Percentiles rank a stretch among this genome's conserved stretches.
Conservation (phyloP, 768 basidiomycete species). For the Gelatoporia subvermispora region DNA sequence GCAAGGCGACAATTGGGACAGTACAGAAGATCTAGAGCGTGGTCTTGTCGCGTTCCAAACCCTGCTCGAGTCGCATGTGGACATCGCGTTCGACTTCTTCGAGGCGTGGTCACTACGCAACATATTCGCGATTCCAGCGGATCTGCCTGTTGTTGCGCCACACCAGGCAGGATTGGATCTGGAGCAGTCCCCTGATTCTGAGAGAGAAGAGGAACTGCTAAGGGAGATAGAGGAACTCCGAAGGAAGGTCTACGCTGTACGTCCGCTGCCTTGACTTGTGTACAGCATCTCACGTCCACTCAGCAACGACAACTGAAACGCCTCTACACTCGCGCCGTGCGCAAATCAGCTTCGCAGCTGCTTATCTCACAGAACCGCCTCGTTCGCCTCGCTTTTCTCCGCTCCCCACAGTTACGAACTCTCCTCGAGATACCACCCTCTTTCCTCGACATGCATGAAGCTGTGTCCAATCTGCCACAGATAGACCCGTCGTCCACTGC, state of each 20-base stretch:
- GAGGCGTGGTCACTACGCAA: slow-evolving; percentile 88
- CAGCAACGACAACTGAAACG: slow-evolving; percentile 68
- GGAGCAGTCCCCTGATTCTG: slow-evolving; percentile 50
- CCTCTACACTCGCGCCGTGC: slow-evolving; percentile 49
- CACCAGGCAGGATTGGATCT: slow-evolving; percentile 75
- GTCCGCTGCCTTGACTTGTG: slow-evolving; percentile 23
- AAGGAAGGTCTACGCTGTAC: slow-evolving; percentile 62
- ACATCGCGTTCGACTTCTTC: slow-evolving; percentile 88
- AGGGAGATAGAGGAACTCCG: slow-evolving; percentile 67
- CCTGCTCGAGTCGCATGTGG: slow-evolving; percentile 80
- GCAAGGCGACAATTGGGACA: slow-evolving; percentile 46
- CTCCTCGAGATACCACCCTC: slow-evolving; percentile 37
- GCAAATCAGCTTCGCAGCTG: slow-evolving; percentile 40
- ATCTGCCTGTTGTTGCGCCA: slow-evolving; percentile 66
- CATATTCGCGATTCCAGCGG: slow-evolving; percentile 72
- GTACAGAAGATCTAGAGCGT: slow-evolving; percentile 67
- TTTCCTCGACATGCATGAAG: slow-evolving; percentile 40
- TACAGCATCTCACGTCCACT: slow-evolving; percentile 1
- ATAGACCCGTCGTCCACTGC: slow-evolving; percentile 15
- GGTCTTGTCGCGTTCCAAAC: slow-evolving; percentile 86
- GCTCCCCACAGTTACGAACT: slow-evolving; percentile 33
- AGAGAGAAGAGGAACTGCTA: slow-evolving; percentile 44
- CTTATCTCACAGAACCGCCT: slow-evolving; percentile 41
- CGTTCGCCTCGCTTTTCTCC: slow-evolving; percentile 40
- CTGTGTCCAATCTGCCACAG: slow-evolving; percentile 44